phyloP scores from a whole-genome alignment of 2,329 filamentous ascomycete species.

The Teratosphaeria gauchensis region DNA sequence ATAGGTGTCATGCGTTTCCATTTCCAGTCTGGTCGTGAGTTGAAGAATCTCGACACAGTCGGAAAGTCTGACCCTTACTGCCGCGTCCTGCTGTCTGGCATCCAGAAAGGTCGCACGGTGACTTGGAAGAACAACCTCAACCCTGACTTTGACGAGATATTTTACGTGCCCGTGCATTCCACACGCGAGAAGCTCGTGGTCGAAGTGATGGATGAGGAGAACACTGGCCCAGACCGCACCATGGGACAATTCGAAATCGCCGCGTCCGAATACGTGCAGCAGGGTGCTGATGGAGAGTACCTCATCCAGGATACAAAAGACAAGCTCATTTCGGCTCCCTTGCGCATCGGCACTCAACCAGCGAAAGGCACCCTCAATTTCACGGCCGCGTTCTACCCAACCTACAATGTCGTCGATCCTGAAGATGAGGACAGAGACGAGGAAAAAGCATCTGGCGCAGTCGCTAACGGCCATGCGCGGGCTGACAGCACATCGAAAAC shows the following conservation, averaged over 20 bases:
- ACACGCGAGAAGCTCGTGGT: constrained; percentile 71
- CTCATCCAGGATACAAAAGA: constrained; percentile 65
- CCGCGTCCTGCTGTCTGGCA: constrained; percentile 76
- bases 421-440: constrained; percentile 62
- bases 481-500: background rate
- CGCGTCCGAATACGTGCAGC: constrained; percentile 66
- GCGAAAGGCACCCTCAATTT: constrained; percentile 75
- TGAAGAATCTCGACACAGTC: constrained; percentile 88
- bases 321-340: constrained; percentile 51
- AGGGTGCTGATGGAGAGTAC: constrained; percentile 74
- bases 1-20: constrained; percentile 94
- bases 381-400: constrained; percentile 82
- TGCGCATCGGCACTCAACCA: constrained; percentile 63
- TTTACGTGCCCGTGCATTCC: constrained; percentile 87
- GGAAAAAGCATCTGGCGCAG: constrained; percentile 10
- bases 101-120: constrained; percentile 85
- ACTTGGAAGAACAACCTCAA: constrained; percentile 94
- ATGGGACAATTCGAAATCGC: constrained; percentile 72
- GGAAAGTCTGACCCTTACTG: constrained; percentile 96
- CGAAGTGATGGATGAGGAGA: constrained; percentile 96
- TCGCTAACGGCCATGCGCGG: constrained; percentile 7
- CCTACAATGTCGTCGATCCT: constrained; percentile 76
- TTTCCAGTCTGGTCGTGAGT: constrained; percentile 69
- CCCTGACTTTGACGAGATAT: constrained; percentile 89
- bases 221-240: constrained; percentile 78